These are phyloP conservation scores for Hanseniaspora thailandica DNA, from an alignment of 805 yeast species.

Conservation along the genomic window DNA sequence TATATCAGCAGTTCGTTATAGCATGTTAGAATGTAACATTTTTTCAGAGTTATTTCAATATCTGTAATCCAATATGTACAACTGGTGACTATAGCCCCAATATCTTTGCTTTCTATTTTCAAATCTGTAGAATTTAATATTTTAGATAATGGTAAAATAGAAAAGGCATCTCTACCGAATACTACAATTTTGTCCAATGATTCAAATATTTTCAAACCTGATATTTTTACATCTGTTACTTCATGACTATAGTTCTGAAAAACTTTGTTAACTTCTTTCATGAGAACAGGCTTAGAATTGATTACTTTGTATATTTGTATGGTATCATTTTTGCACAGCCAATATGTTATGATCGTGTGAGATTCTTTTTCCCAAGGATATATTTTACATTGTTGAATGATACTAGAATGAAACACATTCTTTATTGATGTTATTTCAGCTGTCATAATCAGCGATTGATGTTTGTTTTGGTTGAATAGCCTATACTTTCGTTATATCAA, in stretches of 20 bases:
- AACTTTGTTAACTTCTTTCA: not conserved
- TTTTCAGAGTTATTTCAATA: conserved; percentile 38
- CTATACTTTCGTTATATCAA: not conserved
- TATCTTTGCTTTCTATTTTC: not conserved
- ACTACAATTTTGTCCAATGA: not conserved
- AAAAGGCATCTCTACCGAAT: not conserved
- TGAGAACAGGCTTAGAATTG: not conserved
- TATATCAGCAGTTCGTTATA: conserved; percentile 47
- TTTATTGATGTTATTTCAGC: no score
- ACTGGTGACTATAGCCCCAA: not conserved
- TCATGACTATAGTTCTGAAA: not conserved
- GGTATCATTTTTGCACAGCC: not conserved
- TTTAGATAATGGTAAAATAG: not conserved
- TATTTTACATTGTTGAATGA: conserved; percentile 2
- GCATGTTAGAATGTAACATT: conserved; percentile 51
- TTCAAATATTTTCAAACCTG: not conserved
- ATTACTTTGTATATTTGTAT: not conserved
- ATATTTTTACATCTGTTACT: not conserved
- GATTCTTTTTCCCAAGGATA: not conserved
- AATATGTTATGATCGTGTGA: not conserved
- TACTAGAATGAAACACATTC: not conserved
- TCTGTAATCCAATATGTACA: conserved; percentile 64
- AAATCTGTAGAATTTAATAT: not conserved
- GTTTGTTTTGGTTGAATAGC: not conserved
- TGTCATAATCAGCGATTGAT: not conserved